These are phyloP conservation scores for Phaffia tasmanica DNA, from an alignment of 768 basidiomycete species.

Conservation along the genomic window DNA sequence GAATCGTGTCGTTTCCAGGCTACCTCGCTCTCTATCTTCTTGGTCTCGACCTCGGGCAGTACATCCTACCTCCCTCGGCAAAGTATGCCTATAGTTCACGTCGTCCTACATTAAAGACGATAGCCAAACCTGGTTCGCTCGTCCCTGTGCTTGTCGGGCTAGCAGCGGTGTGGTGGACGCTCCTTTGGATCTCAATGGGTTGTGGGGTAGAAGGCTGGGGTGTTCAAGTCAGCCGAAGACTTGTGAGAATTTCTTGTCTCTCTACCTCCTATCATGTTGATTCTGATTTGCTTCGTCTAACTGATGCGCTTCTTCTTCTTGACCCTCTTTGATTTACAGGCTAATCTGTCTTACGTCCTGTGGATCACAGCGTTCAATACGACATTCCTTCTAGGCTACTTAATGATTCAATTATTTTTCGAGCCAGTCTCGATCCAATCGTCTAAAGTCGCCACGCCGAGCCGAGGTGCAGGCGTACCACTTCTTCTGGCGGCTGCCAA, in stretches of 20 bases:
- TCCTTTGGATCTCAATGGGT: constrained; percentile 39
- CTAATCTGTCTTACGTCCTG: constrained; percentile 74
- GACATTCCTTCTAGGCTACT: constrained; percentile 67
- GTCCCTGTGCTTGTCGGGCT: constrained; percentile 68
- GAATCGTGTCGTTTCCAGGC: constrained; percentile 71
- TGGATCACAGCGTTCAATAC: constrained; percentile 87
- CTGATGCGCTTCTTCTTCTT: background rate
- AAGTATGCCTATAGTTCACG: constrained; percentile 54
- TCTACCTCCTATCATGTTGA: background rate
- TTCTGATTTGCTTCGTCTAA: background rate
- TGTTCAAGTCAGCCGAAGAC: constrained; percentile 48
- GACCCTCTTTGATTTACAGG: constrained; percentile 42
- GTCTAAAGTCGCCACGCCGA: constrained; percentile 11
- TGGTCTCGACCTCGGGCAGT: constrained; percentile 67
- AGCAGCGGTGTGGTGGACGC: constrained; percentile 63
- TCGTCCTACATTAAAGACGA: constrained; percentile 4
- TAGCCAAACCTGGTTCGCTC: constrained; percentile 47
- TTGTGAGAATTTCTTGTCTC: constrained; percentile 43
- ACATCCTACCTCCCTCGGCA: constrained; percentile 67
- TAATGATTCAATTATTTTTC: constrained; percentile 58
- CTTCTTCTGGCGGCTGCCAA: constrained; percentile 69
- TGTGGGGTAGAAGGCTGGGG: constrained; percentile 32
- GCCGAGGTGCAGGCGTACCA: constrained; percentile 27
- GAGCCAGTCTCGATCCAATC: constrained; percentile 8
- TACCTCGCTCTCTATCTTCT: constrained; percentile 83